Conservation (phyloP, 169 alveolate species). For the Babesia caballi region DNA sequence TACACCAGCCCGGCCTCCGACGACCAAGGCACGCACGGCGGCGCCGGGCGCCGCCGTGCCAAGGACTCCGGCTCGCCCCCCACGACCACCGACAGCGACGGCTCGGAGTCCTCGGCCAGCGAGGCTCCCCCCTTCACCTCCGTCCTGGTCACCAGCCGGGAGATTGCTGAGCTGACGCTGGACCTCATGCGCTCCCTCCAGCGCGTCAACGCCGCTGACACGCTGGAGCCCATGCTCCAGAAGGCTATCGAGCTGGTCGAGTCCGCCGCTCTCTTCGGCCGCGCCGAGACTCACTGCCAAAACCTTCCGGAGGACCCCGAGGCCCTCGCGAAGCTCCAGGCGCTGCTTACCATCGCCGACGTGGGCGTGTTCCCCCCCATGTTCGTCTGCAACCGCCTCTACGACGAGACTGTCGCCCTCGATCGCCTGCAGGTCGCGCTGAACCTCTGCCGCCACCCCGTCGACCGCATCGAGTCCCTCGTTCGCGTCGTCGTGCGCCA, state of each 20-base stretch:
- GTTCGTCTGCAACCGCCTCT: background rate
- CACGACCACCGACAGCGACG: background rate
- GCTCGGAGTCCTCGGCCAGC: background rate
- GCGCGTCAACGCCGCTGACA: background rate
- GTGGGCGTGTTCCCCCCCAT: constrained; percentile 26
- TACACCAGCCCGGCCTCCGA: no score
- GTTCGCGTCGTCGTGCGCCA: background rate
- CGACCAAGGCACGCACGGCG: no score
- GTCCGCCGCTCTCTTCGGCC: constrained; percentile 19
- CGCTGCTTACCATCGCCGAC: background rate
- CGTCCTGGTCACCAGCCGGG: constrained; percentile 23
- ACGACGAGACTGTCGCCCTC: background rate
- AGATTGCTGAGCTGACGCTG: constrained; percentile 3
- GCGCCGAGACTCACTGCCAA: constrained; percentile 4
- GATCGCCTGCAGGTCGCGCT: constrained; percentile 31
- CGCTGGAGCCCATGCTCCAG: background rate
- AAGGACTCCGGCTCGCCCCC: background rate
- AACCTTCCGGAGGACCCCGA: constrained; percentile 17
- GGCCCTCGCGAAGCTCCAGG: background rate
- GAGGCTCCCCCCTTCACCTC: no score
- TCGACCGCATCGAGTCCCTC: constrained; percentile 2
- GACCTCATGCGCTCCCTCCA: background rate
- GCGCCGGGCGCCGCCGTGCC: background rate
- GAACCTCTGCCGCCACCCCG: constrained; percentile 17
- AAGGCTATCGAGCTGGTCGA: constrained; percentile 6